Base-by-base conservation (phyloP, 2,329 filamentous ascomycete genomes). In the Elsinoe perseae region DNA sequence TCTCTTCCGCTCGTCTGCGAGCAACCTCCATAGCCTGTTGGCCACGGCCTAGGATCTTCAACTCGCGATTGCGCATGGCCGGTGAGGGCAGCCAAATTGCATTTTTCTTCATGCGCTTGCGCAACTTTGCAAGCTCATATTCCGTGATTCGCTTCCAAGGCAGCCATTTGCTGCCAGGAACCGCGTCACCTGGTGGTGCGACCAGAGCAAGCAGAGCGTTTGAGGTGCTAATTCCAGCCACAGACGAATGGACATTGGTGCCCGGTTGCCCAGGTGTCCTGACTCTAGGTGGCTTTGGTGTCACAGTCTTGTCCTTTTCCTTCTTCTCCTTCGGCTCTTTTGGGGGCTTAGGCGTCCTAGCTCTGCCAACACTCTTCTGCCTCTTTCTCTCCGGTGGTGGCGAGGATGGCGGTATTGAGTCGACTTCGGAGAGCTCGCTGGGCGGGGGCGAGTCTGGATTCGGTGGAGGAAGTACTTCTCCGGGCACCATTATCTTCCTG, bases 61-160 rank as follows among this genome's bases (percentile, higher is more conserved):
- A 79, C 69, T 92, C 87, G 27, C 87, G 78, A 14, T 86, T 81
- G 61, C 92, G 87, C 88, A 93, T 93, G 0, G 88, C 91, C 63
- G 89, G 86, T 60, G 86, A 91, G 0, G 88, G 88, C 2, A 82
- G 84, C 88, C 88, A 93, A 3, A 87, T 84, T 0, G 87, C 86
- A 65, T 93, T 93, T 77, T 93, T 93, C 79, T 93, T 93, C 88
- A 93, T 93, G 16, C 86, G 80, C 72, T 93, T 93, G 59, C 88
- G 77, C 6, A 93, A 76, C 60, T 83, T 81, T 4, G 81, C 82
- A 81, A 85, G 83, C 64, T 85, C 82, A 72, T 78, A 85, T 61
- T 84, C 82, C 2, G 82, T 85, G 60, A 85, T 70, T 57, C 81
- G 80, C 63, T 81, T 73, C 82, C 82, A 85, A 1, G 82, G 82